These are phyloP conservation scores for Fusarium verticillioides DNA, from an alignment of 2,329 filamentous ascomycete genomes.

Conservation along the genomic window DNA sequence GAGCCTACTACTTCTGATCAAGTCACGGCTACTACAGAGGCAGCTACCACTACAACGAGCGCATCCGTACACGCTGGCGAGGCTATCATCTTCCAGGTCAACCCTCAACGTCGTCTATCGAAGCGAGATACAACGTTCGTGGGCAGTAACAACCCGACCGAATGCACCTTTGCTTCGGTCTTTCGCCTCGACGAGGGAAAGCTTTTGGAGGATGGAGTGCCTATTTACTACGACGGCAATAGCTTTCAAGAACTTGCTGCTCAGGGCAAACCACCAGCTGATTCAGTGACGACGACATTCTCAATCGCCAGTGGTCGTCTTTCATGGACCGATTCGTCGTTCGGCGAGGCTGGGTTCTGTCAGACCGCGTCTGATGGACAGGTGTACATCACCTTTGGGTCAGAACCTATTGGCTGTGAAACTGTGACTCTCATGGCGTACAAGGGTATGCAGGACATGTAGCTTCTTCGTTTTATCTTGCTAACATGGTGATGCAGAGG, in stretches of 20 bases:
- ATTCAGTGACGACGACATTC: not conserved
- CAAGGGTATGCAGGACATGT: not conserved
- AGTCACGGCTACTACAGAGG: not conserved
- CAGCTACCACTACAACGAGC: not conserved
- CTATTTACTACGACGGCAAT: not conserved
- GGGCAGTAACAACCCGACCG: not conserved
- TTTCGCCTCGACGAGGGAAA: not conserved
- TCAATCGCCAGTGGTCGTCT: not conserved
- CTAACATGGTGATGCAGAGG: not conserved
- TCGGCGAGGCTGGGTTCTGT: slow-evolving; percentile 2
- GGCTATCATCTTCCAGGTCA: not conserved
- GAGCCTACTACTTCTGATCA: not conserved
- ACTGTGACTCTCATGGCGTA: slow-evolving; percentile 2
- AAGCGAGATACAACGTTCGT: not conserved
- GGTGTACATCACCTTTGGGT: slow-evolving; percentile 3
- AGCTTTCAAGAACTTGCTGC: not conserved
- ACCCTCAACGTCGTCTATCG: not conserved
- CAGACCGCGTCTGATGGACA: not conserved
- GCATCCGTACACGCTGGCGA: not conserved
- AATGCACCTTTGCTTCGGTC: not conserved
- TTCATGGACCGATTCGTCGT: not conserved
- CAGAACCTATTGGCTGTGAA: not conserved
- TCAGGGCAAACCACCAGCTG: not conserved
- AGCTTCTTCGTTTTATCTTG: too few species aligned
- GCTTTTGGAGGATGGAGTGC: not conserved